Base-by-base conservation (phyloP, 345 rosid species). In the Citropsis articulata region DNA sequence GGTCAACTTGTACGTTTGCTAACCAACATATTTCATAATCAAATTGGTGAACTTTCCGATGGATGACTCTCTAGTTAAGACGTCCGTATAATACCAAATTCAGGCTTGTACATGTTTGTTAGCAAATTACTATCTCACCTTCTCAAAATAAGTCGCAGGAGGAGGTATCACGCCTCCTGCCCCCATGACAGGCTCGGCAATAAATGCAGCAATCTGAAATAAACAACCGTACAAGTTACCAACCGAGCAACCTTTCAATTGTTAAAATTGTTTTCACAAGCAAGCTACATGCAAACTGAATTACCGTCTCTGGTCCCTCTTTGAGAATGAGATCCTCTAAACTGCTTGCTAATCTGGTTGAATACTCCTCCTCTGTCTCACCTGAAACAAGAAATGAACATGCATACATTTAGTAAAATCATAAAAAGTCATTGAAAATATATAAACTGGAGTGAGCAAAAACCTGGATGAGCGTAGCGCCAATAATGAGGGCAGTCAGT, bases 401-500 rank as follows among this genome's bases (percentile, higher is more conserved):
- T 13, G 71, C 35, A 13, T 36, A 24, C 30, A 64, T 30, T 75
- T 77, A 27, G 50, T 59, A 80, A 55, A 55, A 24, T 42, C 53
- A 42, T 63, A 13, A 77, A 24, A 35, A 25, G 50, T 70, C 18
- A 55, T 18, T 16, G 22, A 0, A 16, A 16, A 38, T 61, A 70
- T 22, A 9, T n/a, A 22, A 38, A 50, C 67, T 27, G 55, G 67
- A 75, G 28, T 59, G 69, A 27, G 61, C 56, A 31, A 67, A 66
- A 81, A 96, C 99, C 99, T 85, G 91, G 93, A 83, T 87, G 93
- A 88, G 93, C 98, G 84, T 78, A 88, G 69, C 98, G 94, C 98
- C 99, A 94, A 84, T 96, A 96, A 85, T 96, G 99, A 86, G 98
- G 98, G 81, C 99, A 96, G 84, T 96, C 97, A 16, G 98, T 91